A percentile compares a stretch with the other conserved stretches of the same genome.
Conservation (phyloP, 2,329 filamentous ascomycete species). For the Colletotrichum paranaense region DNA sequence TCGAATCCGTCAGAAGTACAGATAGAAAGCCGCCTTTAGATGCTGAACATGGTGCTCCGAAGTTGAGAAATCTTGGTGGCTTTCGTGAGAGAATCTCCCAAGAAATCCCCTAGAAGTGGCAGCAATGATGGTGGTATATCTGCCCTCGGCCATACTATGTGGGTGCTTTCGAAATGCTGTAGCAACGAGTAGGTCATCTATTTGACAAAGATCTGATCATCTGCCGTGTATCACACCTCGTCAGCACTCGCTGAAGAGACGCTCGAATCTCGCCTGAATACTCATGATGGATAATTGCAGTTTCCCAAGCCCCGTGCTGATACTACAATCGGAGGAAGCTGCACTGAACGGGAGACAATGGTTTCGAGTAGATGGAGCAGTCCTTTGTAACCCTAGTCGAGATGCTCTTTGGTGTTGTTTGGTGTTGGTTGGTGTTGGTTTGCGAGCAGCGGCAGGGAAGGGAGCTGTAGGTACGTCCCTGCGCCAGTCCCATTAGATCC, state of each 20-base stretch:
- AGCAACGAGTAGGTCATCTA: background rate
- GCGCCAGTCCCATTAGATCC: constrained; percentile 1
- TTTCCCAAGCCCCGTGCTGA: no score
- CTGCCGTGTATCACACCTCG: background rate
- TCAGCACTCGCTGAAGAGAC: no score
- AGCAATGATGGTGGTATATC: background rate
- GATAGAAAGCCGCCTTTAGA: constrained; percentile 23
- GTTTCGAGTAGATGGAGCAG: background rate
- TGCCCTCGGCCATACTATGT: background rate
- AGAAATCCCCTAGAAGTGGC: background rate
- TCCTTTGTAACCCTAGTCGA: no score
- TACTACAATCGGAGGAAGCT: background rate
- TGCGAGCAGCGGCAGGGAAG: background rate
- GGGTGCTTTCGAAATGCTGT: background rate
- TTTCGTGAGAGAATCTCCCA: background rate
- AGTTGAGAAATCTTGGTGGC: background rate
- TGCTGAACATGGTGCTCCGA: no score
- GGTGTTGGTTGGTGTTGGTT: background rate
- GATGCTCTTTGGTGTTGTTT: background rate
- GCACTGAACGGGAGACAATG: background rate
- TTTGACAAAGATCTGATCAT: background rate
- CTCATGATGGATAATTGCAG: no score
- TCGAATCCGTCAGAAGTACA: background rate
- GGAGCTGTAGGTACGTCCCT: background rate
- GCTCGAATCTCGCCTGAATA: background rate